Evolutionary conservation across 2,329 filamentous ascomycete species (phyloP).

Genomic region (Monilinia fructicola): DNA sequence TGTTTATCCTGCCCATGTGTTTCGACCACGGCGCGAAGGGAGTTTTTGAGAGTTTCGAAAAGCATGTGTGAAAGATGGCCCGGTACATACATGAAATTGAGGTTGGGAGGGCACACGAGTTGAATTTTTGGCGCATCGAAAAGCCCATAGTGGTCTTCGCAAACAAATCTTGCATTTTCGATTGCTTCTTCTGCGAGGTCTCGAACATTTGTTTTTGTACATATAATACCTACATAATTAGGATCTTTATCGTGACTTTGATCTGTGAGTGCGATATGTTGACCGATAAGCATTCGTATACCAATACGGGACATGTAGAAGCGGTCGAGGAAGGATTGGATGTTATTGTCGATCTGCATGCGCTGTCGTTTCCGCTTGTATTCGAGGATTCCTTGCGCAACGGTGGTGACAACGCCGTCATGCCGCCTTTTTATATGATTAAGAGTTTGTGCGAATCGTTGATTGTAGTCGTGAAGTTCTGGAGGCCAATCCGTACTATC

Average conservation of each 20-base stretch:
- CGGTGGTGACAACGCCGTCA: conserved; percentile 95
- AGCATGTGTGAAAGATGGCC: conserved; percentile 99
- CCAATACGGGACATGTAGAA: conserved; percentile 99
- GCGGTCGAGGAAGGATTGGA: conserved; percentile 94
- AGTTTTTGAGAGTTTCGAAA: conserved; percentile 99
- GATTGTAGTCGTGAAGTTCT: conserved; percentile 92
- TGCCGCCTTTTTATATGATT: conserved; percentile 95
- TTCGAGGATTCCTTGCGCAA: conserved; percentile 95
- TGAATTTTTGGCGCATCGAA: conserved; percentile 97
- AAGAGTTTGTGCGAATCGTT: conserved; percentile 81
- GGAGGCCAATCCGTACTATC: conserved; percentile 89
- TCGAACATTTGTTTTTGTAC: conserved; percentile 94
- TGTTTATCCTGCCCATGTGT: conserved; percentile 93
- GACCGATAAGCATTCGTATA: conserved; percentile 97
- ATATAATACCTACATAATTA: conserved; percentile 97
- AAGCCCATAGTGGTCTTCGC: conserved; percentile 95
- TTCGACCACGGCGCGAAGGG: conserved; percentile 92
- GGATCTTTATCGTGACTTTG: conserved; percentile 87
- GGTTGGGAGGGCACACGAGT: conserved; percentile 87
- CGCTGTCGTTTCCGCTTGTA: conserved; percentile 96
- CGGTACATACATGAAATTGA: conserved; percentile 99
- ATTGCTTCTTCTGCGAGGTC: conserved; percentile 96
- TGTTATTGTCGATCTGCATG: conserved; percentile 97
- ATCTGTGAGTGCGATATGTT: conserved; percentile 95
- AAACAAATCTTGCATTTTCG: conserved; percentile 98